Evolutionary conservation across 2,329 filamentous ascomycete genomes (phyloP).

Genomic region (Penicillium fuscoglaucum): DNA sequence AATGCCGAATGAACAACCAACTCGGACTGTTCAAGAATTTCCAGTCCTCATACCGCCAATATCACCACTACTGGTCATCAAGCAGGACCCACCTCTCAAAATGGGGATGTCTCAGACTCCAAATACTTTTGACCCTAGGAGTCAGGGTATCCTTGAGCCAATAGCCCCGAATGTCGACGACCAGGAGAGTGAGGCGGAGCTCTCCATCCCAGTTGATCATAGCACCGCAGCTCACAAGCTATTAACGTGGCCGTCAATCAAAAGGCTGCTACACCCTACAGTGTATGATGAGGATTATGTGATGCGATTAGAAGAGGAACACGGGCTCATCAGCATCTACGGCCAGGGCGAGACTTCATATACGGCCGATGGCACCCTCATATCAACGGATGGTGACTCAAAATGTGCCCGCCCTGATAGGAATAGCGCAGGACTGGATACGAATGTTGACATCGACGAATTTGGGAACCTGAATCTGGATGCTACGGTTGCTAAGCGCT

Average conservation of each 20-base stretch:
- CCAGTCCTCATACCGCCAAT: too few relatives aligned
- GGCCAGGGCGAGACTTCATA: conserved; percentile 75
- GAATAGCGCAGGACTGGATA: conserved; percentile 23
- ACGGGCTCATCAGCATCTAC: conserved; percentile 73
- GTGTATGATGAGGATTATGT: conserved; percentile 69
- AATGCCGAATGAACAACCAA: too few relatives aligned
- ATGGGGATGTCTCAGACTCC: neutral
- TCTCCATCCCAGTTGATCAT: conserved; percentile 79
- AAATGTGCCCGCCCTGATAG: conserved; percentile 9
- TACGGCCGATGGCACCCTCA: conserved; percentile 49
- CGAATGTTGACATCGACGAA: conserved; percentile 53
- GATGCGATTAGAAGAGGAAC: conserved; percentile 70
- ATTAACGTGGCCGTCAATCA: conserved; percentile 69
- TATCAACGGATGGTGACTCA: conserved; percentile 30
- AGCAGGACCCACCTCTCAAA: too few relatives aligned
- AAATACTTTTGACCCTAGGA: too few relatives aligned
- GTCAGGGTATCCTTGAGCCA: neutral
- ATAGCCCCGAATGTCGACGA: conserved; percentile 9
- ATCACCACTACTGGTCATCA: too few relatives aligned
- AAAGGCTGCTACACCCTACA: conserved; percentile 58
- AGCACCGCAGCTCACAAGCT: conserved; percentile 84
- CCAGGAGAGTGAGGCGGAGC: conserved; percentile 49
- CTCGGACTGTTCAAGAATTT: too few relatives aligned
- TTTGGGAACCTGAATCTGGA: conserved; percentile 56
- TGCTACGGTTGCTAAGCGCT: conserved; percentile 49